Percentiles rank a stretch among this genome's conserved stretches.
Conservation (phyloP, 805 yeast genomes). For the Ogataea chonburiensis region DNA sequence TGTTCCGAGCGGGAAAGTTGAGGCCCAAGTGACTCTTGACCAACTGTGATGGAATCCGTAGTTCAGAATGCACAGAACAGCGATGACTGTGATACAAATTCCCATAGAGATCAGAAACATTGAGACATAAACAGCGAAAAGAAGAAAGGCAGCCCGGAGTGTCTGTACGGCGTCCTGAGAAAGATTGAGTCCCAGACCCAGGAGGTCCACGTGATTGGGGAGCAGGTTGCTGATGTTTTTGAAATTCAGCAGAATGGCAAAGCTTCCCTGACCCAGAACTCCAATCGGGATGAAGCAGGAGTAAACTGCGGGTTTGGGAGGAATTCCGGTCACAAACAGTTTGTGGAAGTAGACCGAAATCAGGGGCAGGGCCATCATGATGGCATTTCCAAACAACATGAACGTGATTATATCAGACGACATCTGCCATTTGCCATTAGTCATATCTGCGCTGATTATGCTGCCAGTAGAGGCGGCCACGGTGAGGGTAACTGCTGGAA, state of each 20-base stretch:
- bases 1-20: conserved; percentile 89
- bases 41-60: conserved; percentile 38
- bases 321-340: conserved; percentile 55
- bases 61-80: conserved; percentile 35
- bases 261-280: conserved; percentile 82
- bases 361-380: conserved; percentile 55
- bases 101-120: conserved; percentile 34
- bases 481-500: conserved; percentile 79
- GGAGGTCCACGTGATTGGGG: conserved; percentile 8
- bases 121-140: conserved; percentile 23
- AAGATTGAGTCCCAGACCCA: conserved; percentile 11
- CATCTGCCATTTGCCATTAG: conserved; percentile 36
- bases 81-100: conserved; percentile 41
- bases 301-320: conserved; percentile 52
- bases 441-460: conserved; percentile 42
- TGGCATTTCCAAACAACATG: conserved; percentile 69
- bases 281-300: conserved; percentile 81
- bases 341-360: conserved; percentile 60
- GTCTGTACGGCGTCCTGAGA: conserved; percentile 7
- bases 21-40: conserved; percentile 69
- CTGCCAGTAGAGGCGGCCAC: conserved; percentile 77
- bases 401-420: conserved; percentile 54
- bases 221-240: conserved; percentile 21
- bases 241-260: conserved; percentile 46
- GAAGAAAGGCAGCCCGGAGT: conserved; percentile 10